Evolutionary conservation across 1,284 basidiomycete genomes (phyloP), one percentile per base, ranked within the genome.

Genomic region (Marasmius fiardii): DNA sequence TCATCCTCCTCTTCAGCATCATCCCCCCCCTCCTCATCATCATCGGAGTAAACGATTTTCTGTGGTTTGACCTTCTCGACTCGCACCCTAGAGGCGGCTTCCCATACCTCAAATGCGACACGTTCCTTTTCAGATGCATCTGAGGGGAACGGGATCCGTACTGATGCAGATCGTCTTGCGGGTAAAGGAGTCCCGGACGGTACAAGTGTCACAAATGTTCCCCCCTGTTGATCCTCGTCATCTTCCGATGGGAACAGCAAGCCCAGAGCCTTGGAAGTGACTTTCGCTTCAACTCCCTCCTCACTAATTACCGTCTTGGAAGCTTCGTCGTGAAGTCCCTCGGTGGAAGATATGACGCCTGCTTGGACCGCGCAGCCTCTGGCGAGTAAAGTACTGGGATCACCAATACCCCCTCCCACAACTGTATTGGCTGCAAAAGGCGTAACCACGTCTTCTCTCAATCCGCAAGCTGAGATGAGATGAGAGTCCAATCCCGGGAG

Each of bases 341-440:
- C 70, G 18, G 71, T 70, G 10, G 44, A 33, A 10, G 77, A 70
- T 49, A 95, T 77, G 54, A 94, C 72, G 51, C 84, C 81, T 4
- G 93, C 94, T 71, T 98, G 94, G 41, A 95, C 70, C 4, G 93
- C 95, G 63, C 89, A 90, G 21, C 96, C 97, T 43, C 93, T 79
- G 6, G 95, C 90, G 26, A 99, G 82, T 54, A 95, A 85, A 57
- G 95, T 90, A 45, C 93, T 93, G 1, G 96, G 92, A 70, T 98
- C 95, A 48, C 85, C 78, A 58, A 82, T 65, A 21, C 87, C 85
- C 0, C 87, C 88, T 39, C 87, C 88, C 0, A 83, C 78, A 43
- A 88, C 82, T 0, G 83, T 86, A 1, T 85, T 85, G 4, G 76
- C 69, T 3, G 77, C 77, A 69, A 89, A 90, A 0, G 87, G 83